A percentile compares a stretch with the other conserved stretches of the same genome.
Evolutionary conservation across 2,329 filamentous ascomycete species (phyloP).

Genomic region (Aspergillus sp.): DNA sequence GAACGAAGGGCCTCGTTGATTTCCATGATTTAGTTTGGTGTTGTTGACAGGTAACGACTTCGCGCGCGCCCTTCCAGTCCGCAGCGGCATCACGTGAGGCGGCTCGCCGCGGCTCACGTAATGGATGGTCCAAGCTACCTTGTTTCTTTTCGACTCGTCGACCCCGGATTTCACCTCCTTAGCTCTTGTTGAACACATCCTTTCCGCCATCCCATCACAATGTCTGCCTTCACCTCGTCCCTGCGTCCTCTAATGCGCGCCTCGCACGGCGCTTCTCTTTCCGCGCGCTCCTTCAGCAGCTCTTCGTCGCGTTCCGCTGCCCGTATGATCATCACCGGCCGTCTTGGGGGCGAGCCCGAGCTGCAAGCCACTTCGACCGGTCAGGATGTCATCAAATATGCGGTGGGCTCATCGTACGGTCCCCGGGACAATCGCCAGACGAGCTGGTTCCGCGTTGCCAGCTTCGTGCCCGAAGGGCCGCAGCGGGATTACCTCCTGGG

Average conservation of each 20-base stretch:
- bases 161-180: neutral
- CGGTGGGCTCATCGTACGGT: constrained; percentile 69
- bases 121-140: neutral
- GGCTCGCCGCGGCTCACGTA: constrained; percentile 1
- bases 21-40: neutral
- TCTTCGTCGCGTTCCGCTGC: constrained; percentile 63
- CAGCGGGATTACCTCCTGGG: constrained; percentile 69
- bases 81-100: constrained; percentile 3
- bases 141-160: neutral
- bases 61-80: neutral
- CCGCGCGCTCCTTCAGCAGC: constrained; percentile 73
- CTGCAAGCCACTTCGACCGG: constrained; percentile 67
- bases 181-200: neutral
- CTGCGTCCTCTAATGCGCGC: constrained; percentile 51
- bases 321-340: constrained; percentile 82
- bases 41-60: neutral
- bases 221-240: constrained; percentile 53
- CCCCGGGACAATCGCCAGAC: constrained; percentile 68
- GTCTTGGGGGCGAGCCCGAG: constrained; percentile 79
- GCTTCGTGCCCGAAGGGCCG: constrained; percentile 67
- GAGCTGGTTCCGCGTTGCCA: constrained; percentile 80
- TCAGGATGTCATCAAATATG: constrained; percentile 73
- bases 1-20: neutral
- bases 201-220: constrained; percentile 12
- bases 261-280: constrained; percentile 37